These are phyloP conservation scores for Talaromyces islandicus DNA, from an alignment of 2,329 filamentous ascomycete species.

Conservation along the genomic window DNA sequence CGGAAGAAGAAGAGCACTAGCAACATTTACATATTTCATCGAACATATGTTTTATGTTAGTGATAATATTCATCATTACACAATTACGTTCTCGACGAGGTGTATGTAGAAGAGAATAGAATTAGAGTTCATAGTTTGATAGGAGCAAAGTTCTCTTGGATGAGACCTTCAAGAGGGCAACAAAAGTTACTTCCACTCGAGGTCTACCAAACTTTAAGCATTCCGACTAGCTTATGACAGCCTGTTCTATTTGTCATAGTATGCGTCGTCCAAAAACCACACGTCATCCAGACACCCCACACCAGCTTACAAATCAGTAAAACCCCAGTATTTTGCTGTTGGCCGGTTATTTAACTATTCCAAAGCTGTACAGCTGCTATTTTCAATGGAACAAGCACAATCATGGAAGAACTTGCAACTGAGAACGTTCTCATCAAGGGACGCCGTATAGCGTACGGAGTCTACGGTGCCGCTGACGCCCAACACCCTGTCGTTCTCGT, in stretches of 20 bases:
- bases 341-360: neutral
- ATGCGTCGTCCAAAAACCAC: neutral
- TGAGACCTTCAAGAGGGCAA: neutral
- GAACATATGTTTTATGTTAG: neutral
- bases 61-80: neutral
- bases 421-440: constrained; percentile 22
- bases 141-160: neutral
- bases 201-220: neutral
- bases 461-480: constrained; percentile 17
- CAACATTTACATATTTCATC: neutral
- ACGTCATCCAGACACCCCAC: neutral
- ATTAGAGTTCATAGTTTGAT: neutral
- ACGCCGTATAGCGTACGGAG: constrained; percentile 22
- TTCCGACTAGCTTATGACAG: neutral
- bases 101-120: too few relatives aligned
- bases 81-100: too few relatives aligned
- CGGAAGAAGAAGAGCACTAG: neutral
- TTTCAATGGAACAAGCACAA: neutral
- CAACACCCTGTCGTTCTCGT: constrained; percentile 22
- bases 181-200: neutral
- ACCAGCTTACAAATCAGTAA: neutral
- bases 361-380: neutral
- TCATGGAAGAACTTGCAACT: constrained; percentile 19
- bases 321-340: neutral
- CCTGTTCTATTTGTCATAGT: neutral